phyloP scores from a whole-genome alignment of 2,329 filamentous ascomycete genomes.

The Samsoniella hepiali region DNA sequence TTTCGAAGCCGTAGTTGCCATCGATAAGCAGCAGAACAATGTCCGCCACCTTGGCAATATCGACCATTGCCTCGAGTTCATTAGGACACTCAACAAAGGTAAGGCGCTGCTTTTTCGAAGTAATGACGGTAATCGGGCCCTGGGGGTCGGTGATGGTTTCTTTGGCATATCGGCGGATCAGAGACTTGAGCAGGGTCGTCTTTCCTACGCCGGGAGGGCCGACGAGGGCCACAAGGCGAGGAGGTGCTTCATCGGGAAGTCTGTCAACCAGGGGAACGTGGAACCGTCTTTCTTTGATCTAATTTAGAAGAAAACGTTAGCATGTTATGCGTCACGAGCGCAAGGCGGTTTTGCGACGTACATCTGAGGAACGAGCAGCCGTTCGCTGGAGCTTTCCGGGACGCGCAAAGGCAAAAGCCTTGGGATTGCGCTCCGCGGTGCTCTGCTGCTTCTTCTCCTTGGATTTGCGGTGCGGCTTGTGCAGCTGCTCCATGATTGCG shows the following conservation, averaged over 20 bases:
- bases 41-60: slow-evolving; percentile 94
- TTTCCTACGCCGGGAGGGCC: slow-evolving; percentile 94
- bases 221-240: slow-evolving; percentile 88
- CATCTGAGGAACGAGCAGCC: slow-evolving; percentile 69
- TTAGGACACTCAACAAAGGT: slow-evolving; percentile 98
- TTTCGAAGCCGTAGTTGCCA: slow-evolving; percentile 97
- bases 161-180: slow-evolving; percentile 92
- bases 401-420: slow-evolving; percentile 82
- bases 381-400: slow-evolving; percentile 77
- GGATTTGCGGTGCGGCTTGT: slow-evolving; percentile 78
- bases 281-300: slow-evolving; percentile 92
- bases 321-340: not conserved
- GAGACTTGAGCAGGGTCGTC: slow-evolving; percentile 90
- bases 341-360: slow-evolving; percentile 33
- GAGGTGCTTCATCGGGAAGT: slow-evolving; percentile 90
- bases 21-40: slow-evolving; percentile 98
- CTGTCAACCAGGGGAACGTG: slow-evolving; percentile 97
- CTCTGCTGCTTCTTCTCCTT: slow-evolving; percentile 73
- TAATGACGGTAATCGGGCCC: slow-evolving; percentile 92
- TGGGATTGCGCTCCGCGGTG: slow-evolving; percentile 73
- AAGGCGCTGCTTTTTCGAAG: slow-evolving; percentile 88
- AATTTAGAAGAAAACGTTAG: slow-evolving; percentile 25
- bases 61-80: slow-evolving; percentile 92
- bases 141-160: slow-evolving; percentile 87
- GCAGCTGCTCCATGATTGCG: slow-evolving; percentile 74